Evolutionary conservation across 306 rosid species (phyloP), one percentile per base, ranked within the genome.

Genomic region (Fragaria nilgerrensis): DNA sequence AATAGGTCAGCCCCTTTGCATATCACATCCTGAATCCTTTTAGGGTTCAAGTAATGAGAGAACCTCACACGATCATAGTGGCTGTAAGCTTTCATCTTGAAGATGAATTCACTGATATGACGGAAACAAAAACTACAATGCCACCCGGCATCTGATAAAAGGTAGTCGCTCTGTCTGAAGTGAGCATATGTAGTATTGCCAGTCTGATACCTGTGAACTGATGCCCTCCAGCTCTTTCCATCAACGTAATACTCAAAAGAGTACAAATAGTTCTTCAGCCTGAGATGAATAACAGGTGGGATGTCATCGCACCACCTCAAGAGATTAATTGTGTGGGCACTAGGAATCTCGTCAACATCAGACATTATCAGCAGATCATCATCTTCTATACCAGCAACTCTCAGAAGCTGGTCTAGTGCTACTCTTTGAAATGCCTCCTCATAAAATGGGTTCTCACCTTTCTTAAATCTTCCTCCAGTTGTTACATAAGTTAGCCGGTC

Each of bases 101-200:
- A 92, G 64, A 89, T 64, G 61, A 92, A 92, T 14, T 92, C 92
- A 1, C 85, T 88, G 82, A 92, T 84, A 45, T 2, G 78, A 63
- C 92, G 93, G 80, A 92, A 92, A 83, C 97, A 92, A 74, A 92
- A 92, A 89, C 97, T 92, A 59, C 97, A 92, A 82, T 92, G 97
- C 97, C 97, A 92, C 65, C 97, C 97, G 0, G 93, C 82, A 86
- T 92, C 97, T 0, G 97, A 55, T 66, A 92, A 81, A 80, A 88
- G 34, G 27, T 79, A 75, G 48, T 92, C 86, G 0, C 92, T 75
- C 74, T 87, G 97, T 71, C 96, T 84, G 65, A 76, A 92, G 80
- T 92, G 97, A 1, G 92, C 97, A 27, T 92, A 92, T 39, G 79
- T 79, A 61, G 96, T 90, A 76, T 86, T 90, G 44, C 89, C 89